Percentiles rank a stretch among this genome's conserved stretches.
These are phyloP conservation scores for Ophiostoma quercus DNA, from an alignment of 2,329 filamentous ascomycete genomes.

Conservation along the genomic window DNA sequence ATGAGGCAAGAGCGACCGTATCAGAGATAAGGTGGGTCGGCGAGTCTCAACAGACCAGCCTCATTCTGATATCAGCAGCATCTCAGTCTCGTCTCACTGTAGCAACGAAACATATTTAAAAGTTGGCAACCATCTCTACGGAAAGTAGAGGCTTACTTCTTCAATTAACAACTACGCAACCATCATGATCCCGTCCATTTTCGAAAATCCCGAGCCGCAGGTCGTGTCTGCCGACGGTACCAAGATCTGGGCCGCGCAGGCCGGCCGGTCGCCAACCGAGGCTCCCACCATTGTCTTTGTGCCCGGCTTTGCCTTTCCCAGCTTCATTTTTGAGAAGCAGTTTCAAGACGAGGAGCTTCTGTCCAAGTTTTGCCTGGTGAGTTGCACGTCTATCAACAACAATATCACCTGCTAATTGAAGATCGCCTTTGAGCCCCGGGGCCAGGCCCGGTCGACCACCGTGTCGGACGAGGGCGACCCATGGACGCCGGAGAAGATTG, in stretches of 20 bases:
- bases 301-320: slow-evolving; percentile 22
- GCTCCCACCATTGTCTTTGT: slow-evolving; percentile 23
- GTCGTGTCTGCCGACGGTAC: slow-evolving; percentile 23
- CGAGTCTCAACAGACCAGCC: neutral
- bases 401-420: neutral
- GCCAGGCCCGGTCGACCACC: slow-evolving; percentile 21
- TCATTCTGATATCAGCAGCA: neutral
- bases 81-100: neutral
- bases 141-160: neutral
- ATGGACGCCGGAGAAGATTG: slow-evolving; percentile 14
- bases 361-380: slow-evolving; percentile 20
- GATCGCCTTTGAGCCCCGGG: slow-evolving; percentile 24
- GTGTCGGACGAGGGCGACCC: neutral
- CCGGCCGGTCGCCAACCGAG: slow-evolving; percentile 17
- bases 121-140: too few species aligned
- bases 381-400: neutral
- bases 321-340: slow-evolving; percentile 22
- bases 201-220: slow-evolving; percentile 16
- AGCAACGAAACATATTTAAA: neutral
- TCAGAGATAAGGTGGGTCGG: neutral
- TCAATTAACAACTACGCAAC: neutral
- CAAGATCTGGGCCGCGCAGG: slow-evolving; percentile 23
- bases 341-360: slow-evolving; percentile 23
- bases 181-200: slow-evolving; percentile 17
- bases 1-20: neutral